Percentiles rank a stretch among this genome's conserved stretches.
These are phyloP conservation scores for Phytophthora ramorum DNA, from an alignment of 352 stramenopile species.

Conservation along the genomic window DNA sequence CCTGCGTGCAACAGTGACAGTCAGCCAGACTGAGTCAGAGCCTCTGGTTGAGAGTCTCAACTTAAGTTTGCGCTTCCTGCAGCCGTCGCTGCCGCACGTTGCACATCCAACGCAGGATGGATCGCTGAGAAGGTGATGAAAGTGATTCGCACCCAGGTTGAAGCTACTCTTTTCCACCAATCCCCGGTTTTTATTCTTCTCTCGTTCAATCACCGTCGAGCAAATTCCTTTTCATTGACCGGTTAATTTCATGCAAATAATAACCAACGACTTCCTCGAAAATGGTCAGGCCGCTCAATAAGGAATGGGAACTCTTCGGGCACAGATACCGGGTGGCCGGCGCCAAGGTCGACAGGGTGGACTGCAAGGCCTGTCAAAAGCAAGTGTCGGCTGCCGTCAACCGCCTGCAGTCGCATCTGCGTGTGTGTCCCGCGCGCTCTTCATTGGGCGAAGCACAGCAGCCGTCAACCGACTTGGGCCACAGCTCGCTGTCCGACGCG, in stretches of 20 bases:
- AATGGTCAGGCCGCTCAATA: constrained; percentile 70
- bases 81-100: too few species aligned
- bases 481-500: neutral
- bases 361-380: constrained; percentile 72
- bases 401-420: constrained; percentile 71
- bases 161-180: too few species aligned
- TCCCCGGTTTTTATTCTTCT: too few species aligned
- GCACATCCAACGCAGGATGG: too few species aligned
- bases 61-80: too few species aligned
- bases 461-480: neutral
- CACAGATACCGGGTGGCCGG: constrained; percentile 56
- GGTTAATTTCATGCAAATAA: neutral
- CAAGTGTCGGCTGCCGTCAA: constrained; percentile 68
- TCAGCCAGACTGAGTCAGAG: too few species aligned
- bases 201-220: too few species aligned
- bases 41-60: too few species aligned
- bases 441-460: neutral
- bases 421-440: constrained; percentile 54
- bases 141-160: too few species aligned
- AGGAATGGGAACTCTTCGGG: constrained; percentile 78
- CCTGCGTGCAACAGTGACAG: too few species aligned
- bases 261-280: neutral
- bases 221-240: too few species aligned
- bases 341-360: constrained; percentile 67
- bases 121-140: too few species aligned